phyloP scores from a whole-genome alignment of 257 asterid genomes.

The Solanum bukasovii region DNA sequence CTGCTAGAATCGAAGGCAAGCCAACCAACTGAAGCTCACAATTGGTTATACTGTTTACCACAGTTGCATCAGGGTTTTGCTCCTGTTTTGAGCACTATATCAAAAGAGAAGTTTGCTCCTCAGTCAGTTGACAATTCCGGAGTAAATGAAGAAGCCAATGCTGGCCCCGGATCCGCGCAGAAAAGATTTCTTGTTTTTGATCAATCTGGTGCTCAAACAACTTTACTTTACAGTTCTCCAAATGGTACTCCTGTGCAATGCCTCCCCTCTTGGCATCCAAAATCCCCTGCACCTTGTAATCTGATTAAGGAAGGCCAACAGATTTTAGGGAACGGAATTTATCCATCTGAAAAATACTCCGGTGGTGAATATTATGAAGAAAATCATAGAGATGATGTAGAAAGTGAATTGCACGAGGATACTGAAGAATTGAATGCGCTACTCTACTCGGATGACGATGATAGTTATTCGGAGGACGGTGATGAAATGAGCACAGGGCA shows the following conservation, averaged over 20 bases:
- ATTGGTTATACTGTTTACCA: constrained; percentile 30
- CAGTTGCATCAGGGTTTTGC: constrained; percentile 22
- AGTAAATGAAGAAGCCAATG: background rate
- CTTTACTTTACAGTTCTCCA: constrained; percentile 46
- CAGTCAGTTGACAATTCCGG: constrained; percentile 5
- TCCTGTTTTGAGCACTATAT: constrained; percentile 23
- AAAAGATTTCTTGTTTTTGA: constrained; percentile 76
- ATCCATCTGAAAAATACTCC: constrained; percentile 11
- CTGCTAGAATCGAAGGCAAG: constrained; percentile 7
- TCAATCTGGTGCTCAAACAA: constrained; percentile 66
- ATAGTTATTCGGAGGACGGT: constrained; percentile 38
- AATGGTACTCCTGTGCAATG: constrained; percentile 21
- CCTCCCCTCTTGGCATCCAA: constrained; percentile 23
- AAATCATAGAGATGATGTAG: constrained; percentile 17
- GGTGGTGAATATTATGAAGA: constrained; percentile 20
- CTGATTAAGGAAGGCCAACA: constrained; percentile 19
- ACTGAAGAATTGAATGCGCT: constrained; percentile 82
- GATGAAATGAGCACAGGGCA: constrained; percentile 84
- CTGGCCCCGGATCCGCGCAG: constrained; percentile 14
- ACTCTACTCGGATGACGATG: constrained; percentile 61
- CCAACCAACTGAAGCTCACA: constrained; percentile 18
- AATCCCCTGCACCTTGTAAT: constrained; percentile 10
- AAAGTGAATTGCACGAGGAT: constrained; percentile 67
- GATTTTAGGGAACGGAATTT: background rate
- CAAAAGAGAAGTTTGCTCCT: constrained; percentile 8